A percentile compares a stretch with the other conserved stretches of the same genome.
These are phyloP conservation scores for Begonia peltatifolia DNA, from an alignment of 306 rosid genomes.

Conservation along the genomic window DNA sequence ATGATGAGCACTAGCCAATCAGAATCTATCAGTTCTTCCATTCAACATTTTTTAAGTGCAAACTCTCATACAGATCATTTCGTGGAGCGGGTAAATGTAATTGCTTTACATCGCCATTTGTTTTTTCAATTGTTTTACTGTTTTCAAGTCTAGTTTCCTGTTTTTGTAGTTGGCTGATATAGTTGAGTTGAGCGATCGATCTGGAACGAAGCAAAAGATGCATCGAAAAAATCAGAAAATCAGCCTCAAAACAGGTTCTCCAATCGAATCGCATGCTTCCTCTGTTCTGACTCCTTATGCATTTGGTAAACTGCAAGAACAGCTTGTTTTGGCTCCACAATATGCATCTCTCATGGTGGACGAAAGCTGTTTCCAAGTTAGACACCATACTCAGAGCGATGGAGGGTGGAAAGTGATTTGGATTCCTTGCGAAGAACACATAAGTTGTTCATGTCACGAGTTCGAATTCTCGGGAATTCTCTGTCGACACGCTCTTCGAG, in stretches of 20 bases:
- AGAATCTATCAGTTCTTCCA: slow-evolving; percentile 45
- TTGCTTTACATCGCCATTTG: not conserved
- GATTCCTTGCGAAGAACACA: slow-evolving; percentile 69
- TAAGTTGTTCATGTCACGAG: slow-evolving; percentile 66
- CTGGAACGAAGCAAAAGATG: slow-evolving; percentile 57
- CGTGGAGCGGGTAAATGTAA: slow-evolving; percentile 42
- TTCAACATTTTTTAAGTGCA: slow-evolving; percentile 64
- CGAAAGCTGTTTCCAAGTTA: slow-evolving; percentile 72
- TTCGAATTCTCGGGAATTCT: slow-evolving; percentile 68
- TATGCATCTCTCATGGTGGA: slow-evolving; percentile 54
- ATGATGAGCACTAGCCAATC: slow-evolving; percentile 44
- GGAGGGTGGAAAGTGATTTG: slow-evolving; percentile 72
- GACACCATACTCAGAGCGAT: slow-evolving; percentile 69
- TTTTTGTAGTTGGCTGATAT: slow-evolving; percentile 41
- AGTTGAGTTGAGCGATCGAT: slow-evolving; percentile 52
- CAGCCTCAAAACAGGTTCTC: slow-evolving; percentile 75
- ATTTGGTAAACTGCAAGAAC: slow-evolving; percentile 65
- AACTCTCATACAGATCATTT: slow-evolving; percentile 49
- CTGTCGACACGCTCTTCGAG: slow-evolving; percentile 61
- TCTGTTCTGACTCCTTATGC: slow-evolving; percentile 66
- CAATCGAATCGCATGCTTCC: slow-evolving; percentile 80
- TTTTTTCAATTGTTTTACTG: no score
- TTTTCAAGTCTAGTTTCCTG: no score
- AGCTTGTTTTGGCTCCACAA: slow-evolving; percentile 77
- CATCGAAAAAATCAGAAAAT: slow-evolving; percentile 54